Conservation (phyloP, 2,329 filamentous ascomycete species). For the Colletotrichum neosansevieriae region DNA sequence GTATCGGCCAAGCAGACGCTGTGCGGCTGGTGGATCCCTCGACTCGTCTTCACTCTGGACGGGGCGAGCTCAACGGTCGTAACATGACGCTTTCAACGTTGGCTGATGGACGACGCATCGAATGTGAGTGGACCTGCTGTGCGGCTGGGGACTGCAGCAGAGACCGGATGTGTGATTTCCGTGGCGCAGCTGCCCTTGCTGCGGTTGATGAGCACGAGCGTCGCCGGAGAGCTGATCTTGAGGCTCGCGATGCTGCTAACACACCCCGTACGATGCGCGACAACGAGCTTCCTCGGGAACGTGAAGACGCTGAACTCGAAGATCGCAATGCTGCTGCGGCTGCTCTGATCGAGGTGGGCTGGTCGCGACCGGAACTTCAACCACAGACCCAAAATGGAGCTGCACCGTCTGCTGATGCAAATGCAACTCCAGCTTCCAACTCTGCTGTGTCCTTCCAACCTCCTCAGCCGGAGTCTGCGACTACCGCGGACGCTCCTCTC, state of each 20-base stretch:
- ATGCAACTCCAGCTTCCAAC: not conserved
- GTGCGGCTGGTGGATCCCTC: not conserved
- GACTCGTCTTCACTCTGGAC: not conserved
- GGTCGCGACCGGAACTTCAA: not conserved
- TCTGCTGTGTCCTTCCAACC: too few species aligned
- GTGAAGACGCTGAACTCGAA: not conserved
- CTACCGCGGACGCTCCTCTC: too few species aligned
- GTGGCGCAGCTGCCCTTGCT: constrained; percentile 13
- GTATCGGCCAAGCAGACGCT: not conserved
- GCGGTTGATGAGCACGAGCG: not conserved
- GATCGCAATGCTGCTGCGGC: not conserved
- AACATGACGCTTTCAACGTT: not conserved
- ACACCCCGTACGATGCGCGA: too few species aligned
- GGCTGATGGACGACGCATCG: not conserved
- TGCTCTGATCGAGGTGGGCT: not conserved
- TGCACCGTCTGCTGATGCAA: not conserved
- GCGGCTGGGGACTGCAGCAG: constrained; percentile 1
- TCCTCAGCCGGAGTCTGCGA: too few species aligned
- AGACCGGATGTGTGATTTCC: constrained; percentile 4
- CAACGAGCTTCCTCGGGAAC: not conserved
- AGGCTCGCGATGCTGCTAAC: not conserved
- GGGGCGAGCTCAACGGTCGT: not conserved
- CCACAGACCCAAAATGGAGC: not conserved
- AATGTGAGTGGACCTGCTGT: constrained; percentile 25
- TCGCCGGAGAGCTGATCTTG: not conserved